Base-by-base conservation (phyloP, 306 rosid genomes). In the Ammopiptanthus mongolicus region DNA sequence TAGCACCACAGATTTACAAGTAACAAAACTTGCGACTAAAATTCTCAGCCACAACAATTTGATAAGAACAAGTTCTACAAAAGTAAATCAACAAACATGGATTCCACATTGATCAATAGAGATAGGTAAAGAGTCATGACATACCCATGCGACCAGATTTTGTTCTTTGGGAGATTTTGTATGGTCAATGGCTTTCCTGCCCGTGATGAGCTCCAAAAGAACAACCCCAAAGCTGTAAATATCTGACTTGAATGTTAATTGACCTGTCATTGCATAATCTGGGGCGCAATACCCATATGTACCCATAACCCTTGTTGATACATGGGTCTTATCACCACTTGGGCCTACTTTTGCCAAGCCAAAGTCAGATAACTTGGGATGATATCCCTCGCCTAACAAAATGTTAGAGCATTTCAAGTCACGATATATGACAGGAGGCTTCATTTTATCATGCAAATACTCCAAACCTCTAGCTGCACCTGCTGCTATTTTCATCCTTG, bases 261-360 rank as follows among this genome's bases (percentile, higher is more conserved):
- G 93, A 37, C 97, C 96, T 0, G 97, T 91, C 91, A 82, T 87
- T 25, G 92, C 90, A 77, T 90, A 94, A 79, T 87, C 93, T 1
- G 98, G 97, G 79, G 96, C 96, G 42, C 95, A 90, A 34, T 95
- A 95, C 66, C 98, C 98, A 69, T 79, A 81, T 1, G 98, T 88
- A 47, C 98, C 98, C 95, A 90, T 88, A 64, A 91, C 89, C 81
- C 91, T 87, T 3, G 93, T 85, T 29, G 91, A 90, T 75, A 88
- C 91, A 66, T 84, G 94, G 17, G 94, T 94, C 71, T 93, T 79
- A 66, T 88, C 96, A 52, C 95, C 89, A 51, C 78, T 85, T 3
- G 97, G 96, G 3, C 93, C 93, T 5, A 87, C 95, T 90, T 82
- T 95, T 22, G 98, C 97, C 82, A 87, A 79, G 61, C 98, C 97